Conservation (phyloP, 805 yeast genomes). For the Kluyveromyces dobzhanskii region DNA sequence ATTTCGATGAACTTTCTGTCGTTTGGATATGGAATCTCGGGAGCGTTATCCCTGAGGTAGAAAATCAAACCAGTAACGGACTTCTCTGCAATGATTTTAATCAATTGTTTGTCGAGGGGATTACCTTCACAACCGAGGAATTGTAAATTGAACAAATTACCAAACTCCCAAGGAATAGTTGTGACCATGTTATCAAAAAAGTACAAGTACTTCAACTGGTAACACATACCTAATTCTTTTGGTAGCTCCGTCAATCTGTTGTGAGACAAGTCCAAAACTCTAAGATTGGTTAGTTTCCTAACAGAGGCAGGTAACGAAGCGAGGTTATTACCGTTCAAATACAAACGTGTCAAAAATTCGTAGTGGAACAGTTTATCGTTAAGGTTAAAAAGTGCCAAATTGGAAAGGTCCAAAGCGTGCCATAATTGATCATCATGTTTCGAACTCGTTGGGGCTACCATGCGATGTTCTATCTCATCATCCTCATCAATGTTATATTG, state of each 20-base stretch:
- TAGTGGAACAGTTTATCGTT: conserved; percentile 74
- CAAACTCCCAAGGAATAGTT: conserved; percentile 75
- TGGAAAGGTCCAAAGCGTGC: conserved; percentile 89
- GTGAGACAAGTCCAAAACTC: conserved; percentile 78
- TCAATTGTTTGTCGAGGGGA: conserved; percentile 57
- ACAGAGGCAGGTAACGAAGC: conserved; percentile 59
- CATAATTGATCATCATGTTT: conserved; percentile 67
- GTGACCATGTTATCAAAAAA: conserved; percentile 79
- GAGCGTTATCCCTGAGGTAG: conserved; percentile 75
- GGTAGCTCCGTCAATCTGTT: conserved; percentile 72
- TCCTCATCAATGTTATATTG: conserved; percentile 40
- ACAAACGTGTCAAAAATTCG: conserved; percentile 76
- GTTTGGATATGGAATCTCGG: conserved; percentile 53
- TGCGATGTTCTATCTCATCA: conserved; percentile 38
- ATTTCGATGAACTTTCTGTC: conserved; percentile 80
- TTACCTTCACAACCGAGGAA: conserved; percentile 93
- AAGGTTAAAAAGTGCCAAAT: conserved; percentile 69
- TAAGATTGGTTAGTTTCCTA: conserved; percentile 57
- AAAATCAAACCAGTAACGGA: conserved; percentile 81
- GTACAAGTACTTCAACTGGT: conserved; percentile 70
- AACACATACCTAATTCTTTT: conserved; percentile 73
- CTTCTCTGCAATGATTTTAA: conserved; percentile 62
- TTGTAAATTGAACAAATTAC: conserved; percentile 73
- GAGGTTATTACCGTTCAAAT: conserved; percentile 78
- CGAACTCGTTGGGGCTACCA: conserved; percentile 15